A percentile compares a stretch with the other conserved stretches of the same genome.
Evolutionary conservation across 805 yeast species (phyloP).

Genomic region (Hanseniaspora vineae): DNA sequence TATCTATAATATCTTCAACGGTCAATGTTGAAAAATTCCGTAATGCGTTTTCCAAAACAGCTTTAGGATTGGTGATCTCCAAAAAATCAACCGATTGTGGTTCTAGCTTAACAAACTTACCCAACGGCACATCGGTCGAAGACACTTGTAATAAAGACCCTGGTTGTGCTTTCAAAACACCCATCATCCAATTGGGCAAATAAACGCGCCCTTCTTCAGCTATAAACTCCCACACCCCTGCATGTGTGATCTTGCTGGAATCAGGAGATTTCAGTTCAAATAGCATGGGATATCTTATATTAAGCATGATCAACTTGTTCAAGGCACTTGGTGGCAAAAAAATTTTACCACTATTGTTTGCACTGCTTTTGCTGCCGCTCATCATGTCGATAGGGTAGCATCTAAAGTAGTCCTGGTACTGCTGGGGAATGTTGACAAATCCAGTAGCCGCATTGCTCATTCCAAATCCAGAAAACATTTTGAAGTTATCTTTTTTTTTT

Average conservation of each 20-base stretch:
- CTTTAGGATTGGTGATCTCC: slow-evolving; percentile 91
- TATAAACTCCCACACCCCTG: slow-evolving; percentile 90
- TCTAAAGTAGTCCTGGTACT: slow-evolving; percentile 78
- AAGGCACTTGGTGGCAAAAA: slow-evolving; percentile 89
- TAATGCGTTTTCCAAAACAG: slow-evolving; percentile 85
- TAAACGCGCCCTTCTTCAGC: slow-evolving; percentile 97
- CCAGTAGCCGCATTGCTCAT: slow-evolving; percentile 13
- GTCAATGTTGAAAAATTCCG: slow-evolving; percentile 83
- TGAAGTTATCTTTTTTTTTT: neutral
- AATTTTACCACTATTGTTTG: slow-evolving; percentile 85
- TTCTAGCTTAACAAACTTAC: slow-evolving; percentile 81
- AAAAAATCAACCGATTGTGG: slow-evolving; percentile 91
- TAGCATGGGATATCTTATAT: slow-evolving; percentile 92
- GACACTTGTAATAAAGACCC: slow-evolving; percentile 72
- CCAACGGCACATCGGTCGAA: slow-evolving; percentile 71
- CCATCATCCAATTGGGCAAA: slow-evolving; percentile 95
- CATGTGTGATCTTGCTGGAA: slow-evolving; percentile 51
- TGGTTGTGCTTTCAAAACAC: slow-evolving; percentile 53
- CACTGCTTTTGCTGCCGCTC: slow-evolving; percentile 21
- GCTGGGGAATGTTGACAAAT: slow-evolving; percentile 25
- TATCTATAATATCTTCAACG: slow-evolving; percentile 70
- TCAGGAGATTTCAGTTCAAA: slow-evolving; percentile 68
- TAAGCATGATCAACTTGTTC: slow-evolving; percentile 76
- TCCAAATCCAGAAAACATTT: slow-evolving; percentile 28
- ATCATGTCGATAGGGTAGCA: slow-evolving; percentile 87